Evolutionary conservation across 352 stramenopile genomes (phyloP).

Genomic region (Globisporangium alternatum): DNA sequence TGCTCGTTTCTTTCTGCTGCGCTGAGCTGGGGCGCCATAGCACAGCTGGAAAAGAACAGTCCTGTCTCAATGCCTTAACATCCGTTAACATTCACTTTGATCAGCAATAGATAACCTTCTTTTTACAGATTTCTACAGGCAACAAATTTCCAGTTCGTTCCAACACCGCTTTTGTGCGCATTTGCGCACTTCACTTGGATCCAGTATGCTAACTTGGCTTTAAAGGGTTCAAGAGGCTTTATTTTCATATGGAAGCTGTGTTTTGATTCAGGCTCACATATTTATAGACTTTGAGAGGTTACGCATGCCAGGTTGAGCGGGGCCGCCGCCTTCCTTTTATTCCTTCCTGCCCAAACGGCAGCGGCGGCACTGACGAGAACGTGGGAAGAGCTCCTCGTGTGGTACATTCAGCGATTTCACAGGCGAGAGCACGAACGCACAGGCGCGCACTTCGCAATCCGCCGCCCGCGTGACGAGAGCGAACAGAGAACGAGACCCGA

Average conservation of each 20-base stretch:
- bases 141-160: too few relatives aligned
- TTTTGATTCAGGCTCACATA: too few relatives aligned
- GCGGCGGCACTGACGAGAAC: not conserved
- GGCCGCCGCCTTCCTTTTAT: too few relatives aligned
- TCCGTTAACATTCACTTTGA: too few relatives aligned
- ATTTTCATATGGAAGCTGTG: too few relatives aligned
- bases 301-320: too few relatives aligned
- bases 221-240: too few relatives aligned
- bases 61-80: conserved; percentile 6
- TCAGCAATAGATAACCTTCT: too few relatives aligned
- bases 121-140: too few relatives aligned
- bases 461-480: not conserved
- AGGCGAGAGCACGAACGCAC: not conserved
- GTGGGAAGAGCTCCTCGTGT: not conserved
- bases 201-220: not conserved
- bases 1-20: not conserved
- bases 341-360: not conserved
- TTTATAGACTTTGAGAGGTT: too few relatives aligned
- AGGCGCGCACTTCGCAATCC: conserved; percentile 4
- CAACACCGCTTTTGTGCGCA: not conserved
- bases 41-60: too few relatives aligned
- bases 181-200: not conserved
- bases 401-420: conserved; percentile 1
- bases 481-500: not conserved
- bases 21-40: conserved; percentile 8